Base-by-base conservation (phyloP, 2,329 filamentous ascomycete genomes). In the Apiospora malaysiana region DNA sequence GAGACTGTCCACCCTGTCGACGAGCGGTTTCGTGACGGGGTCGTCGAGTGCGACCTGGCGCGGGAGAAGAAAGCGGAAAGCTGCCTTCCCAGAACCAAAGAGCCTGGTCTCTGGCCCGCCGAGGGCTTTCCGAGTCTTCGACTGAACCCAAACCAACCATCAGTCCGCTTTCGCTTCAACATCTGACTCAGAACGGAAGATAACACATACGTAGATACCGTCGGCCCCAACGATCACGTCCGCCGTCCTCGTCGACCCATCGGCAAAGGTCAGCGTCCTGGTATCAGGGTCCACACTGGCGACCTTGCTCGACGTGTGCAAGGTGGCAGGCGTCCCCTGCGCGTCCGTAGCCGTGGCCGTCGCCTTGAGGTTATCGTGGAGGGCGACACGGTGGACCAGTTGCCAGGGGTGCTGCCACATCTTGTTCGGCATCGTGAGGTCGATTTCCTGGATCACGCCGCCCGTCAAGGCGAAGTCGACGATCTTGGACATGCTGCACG, bases 51-150 rank as follows among this genome's bases (percentile, higher is more conserved):
- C 78, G 1, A 71, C 72, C 21, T 77, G 70, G 0, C 83, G 82
- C 0, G 83, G 80, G 0, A 90, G 82, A 6, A 89, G 76, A 77
- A 89, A 90, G 9, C 88, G 83, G 76, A 89, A 90, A 0, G 88
- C 87, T 59, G 84, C 87, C 75, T 89, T 88, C 2, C 88, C 88
- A 3, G 84, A 85, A 43, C 81, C 80, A 67, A 83, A 83, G 0
- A 83, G 78, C 27, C 71, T 77, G 25, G 71, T 51, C 21, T 79
- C 74, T n/a, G 75, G 82, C 0, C 88, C 80, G 40, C 82, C 79
- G 1, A 82, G 77, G 0, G 88, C 84, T 66, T 79, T 82, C 69
- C 81, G 83, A 2, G 82, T 75, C 42, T 70, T 73, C 18, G 75
- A 76, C 74, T 77, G 10, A 45, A n/a, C 7, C 10, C 40, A 3